Percentiles rank a stretch among this genome's conserved stretches.
Evolutionary conservation across 805 yeast species (phyloP).

Genomic region (Candida arabinofermentans): DNA sequence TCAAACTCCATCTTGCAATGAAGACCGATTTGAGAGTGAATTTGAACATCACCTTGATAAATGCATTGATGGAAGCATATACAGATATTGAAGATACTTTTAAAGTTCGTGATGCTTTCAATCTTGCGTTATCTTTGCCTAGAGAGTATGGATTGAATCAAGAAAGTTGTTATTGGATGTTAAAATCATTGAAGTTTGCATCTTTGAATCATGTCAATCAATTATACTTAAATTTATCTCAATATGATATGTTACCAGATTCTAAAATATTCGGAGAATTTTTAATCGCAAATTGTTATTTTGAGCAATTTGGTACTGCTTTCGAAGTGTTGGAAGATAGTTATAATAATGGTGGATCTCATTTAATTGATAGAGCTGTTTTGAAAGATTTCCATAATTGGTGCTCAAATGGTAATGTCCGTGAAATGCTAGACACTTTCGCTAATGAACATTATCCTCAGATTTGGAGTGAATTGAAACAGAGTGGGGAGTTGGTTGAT

Average conservation of each 20-base stretch:
- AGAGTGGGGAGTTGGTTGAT: conserved; percentile 27
- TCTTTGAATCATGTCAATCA: conserved; percentile 52
- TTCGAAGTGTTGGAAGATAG: conserved; percentile 44
- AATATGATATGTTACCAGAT: conserved; percentile 49
- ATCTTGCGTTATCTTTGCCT: conserved; percentile 52
- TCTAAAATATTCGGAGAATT: conserved; percentile 53
- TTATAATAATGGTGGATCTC: conserved; percentile 41
- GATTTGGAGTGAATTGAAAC: conserved; percentile 36
- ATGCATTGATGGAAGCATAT: conserved; percentile 62
- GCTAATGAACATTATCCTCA: conserved; percentile 32
- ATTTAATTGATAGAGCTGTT: conserved; percentile 38
- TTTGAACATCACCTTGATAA: conserved; percentile 54
- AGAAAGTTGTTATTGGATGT: conserved; percentile 63
- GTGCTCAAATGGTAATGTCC: conserved; percentile 36
- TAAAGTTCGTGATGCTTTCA: conserved; percentile 56
- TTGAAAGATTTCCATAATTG: conserved; percentile 45
- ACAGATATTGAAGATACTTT: conserved; percentile 51
- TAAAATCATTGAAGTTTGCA: conserved; percentile 54
- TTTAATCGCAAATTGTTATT: conserved; percentile 66
- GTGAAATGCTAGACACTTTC: conserved; percentile 35
- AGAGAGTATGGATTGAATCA: conserved; percentile 50
- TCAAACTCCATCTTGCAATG: conserved; percentile 56
- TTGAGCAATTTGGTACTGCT: conserved; percentile 57
- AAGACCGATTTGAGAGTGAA: conserved; percentile 58
- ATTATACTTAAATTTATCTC: conserved; percentile 58